These are phyloP conservation scores for Vachellia pachyceras DNA, from an alignment of 306 rosid species.

Conservation along the genomic window DNA sequence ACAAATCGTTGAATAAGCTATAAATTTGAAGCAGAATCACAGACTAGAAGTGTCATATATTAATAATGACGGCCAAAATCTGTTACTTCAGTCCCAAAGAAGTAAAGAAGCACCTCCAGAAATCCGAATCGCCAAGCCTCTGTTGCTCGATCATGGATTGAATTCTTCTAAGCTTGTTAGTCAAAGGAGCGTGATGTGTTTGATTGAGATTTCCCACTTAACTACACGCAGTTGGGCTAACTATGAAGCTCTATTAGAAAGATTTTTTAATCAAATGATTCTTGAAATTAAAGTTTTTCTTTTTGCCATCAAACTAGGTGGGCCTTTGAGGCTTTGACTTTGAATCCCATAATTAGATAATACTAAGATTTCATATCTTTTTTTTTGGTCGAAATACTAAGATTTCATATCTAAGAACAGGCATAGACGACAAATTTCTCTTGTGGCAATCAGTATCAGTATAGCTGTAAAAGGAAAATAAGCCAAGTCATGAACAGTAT, in stretches of 20 bases:
- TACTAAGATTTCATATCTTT: too few relatives aligned
- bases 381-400: too few relatives aligned
- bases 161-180: not conserved
- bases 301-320: not conserved
- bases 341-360: too few relatives aligned
- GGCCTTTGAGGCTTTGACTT: not conserved
- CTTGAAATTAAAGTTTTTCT: not conserved
- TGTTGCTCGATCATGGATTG: not conserved
- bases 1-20: not conserved
- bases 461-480: too few relatives aligned
- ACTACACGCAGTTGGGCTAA: too few relatives aligned
- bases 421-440: too few relatives aligned
- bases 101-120: not conserved
- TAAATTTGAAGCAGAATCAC: not conserved
- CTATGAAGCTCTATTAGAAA: not conserved
- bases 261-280: not conserved
- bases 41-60: not conserved
- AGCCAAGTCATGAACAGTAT: too few relatives aligned
- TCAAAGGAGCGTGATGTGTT: not conserved
- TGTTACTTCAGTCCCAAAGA: not conserved
- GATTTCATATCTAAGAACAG: too few relatives aligned
- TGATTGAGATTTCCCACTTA: not conserved
- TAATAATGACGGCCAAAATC: not conserved
- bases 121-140: not conserved
- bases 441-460: too few relatives aligned